A percentile compares a stretch with the other conserved stretches of the same genome.
Evolutionary conservation across 495 filamentous ascomycete species (phyloP).

Genomic region (Penicillium dipodomyicola): DNA sequence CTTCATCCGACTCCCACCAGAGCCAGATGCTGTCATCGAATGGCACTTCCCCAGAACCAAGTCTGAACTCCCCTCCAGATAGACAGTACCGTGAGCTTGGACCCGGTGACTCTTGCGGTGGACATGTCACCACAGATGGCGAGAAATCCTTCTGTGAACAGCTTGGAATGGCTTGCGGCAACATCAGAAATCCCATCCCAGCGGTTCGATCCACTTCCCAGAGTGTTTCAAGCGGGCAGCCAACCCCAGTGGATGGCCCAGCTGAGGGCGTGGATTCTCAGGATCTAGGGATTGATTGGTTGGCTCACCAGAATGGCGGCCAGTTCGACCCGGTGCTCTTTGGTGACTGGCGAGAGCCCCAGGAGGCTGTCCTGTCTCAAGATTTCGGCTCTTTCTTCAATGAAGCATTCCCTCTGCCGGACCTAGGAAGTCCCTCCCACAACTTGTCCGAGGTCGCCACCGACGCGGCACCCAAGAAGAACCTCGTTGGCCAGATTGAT

Average conservation of each 20-base stretch:
- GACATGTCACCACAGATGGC: constrained; percentile 46
- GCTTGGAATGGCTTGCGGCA: constrained; percentile 70
- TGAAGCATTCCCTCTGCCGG: constrained; percentile 76
- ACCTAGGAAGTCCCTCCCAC: constrained; percentile 74
- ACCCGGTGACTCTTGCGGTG: constrained; percentile 22
- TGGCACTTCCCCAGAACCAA: constrained; percentile 74
- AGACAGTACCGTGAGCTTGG: constrained; percentile 57
- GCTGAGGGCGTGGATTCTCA: constrained; percentile 28
- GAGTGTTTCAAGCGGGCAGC: constrained; percentile 30
- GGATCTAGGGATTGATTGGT: constrained; percentile 61
- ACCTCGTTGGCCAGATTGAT: constrained; percentile 73
- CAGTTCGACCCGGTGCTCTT: constrained; percentile 92
- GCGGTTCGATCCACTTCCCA: constrained; percentile 31
- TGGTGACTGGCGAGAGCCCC: constrained; percentile 87
- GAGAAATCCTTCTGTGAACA: constrained; percentile 66
- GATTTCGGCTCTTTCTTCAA: constrained; percentile 80
- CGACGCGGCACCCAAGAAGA: constrained; percentile 56
- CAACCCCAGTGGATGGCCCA: constrained; percentile 19
- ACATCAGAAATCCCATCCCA: constrained; percentile 66
- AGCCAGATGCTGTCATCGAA: constrained; percentile 73
- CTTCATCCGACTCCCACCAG: constrained; percentile 57
- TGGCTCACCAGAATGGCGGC: constrained; percentile 80
- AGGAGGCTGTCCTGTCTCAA: constrained; percentile 67
- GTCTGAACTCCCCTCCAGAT: constrained; percentile 50
- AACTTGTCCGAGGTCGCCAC: constrained; percentile 51